Base-by-base conservation (phyloP, 2,329 filamentous ascomycete genomes). In the Aspergillus chevalieri region DNA sequence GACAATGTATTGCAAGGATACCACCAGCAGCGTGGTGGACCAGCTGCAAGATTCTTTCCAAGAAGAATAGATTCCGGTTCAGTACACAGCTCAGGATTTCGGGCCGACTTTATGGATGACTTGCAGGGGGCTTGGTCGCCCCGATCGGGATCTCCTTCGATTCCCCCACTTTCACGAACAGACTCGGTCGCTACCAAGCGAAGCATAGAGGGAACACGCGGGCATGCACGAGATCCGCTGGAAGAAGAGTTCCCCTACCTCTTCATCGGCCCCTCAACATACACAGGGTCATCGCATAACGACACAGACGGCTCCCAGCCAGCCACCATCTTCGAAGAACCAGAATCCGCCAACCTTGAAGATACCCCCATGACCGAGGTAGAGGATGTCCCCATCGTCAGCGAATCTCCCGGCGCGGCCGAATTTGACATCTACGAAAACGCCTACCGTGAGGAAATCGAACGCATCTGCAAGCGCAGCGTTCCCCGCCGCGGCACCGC, bases 351-450 rank as follows among this genome's bases (percentile, higher is more conserved):
- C 38, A 68, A 72, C 48, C 64, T 69, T 21, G 57, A 65, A 8
- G 69, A 65, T 10, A 52, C 52, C 14, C 44, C 34, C 33, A 43
- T 47, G 22, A 47, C 47, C 14, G 48, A 26, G 6, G 53, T 56
- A 10, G 38, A 41, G 15, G 17, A 41, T 9, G 58, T 60, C 19
- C 70, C 65, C 19, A 66, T 85, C 4, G 84, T 95, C 38, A 88
- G 87, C 26, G 90, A 95, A 68, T 94, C 88, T 1, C 92, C 92
- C 2, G 85, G 85, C 0, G 86, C 85, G 1, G 87, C 88, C 5
- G 89, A 94, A 52, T 89, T 89, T 59, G 84, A 93, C 63, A 85
- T 97, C 50, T 96, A 95, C 66, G 89, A 95, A 66, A 82, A 80
- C 1, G 92, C 92, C 0, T 96, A 95, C 65, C 83, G 88, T 62